A percentile compares a stretch with the other conserved stretches of the same genome.
phyloP scores from a whole-genome alignment of 352 stramenopile species.

The Pythium coloratum region DNA sequence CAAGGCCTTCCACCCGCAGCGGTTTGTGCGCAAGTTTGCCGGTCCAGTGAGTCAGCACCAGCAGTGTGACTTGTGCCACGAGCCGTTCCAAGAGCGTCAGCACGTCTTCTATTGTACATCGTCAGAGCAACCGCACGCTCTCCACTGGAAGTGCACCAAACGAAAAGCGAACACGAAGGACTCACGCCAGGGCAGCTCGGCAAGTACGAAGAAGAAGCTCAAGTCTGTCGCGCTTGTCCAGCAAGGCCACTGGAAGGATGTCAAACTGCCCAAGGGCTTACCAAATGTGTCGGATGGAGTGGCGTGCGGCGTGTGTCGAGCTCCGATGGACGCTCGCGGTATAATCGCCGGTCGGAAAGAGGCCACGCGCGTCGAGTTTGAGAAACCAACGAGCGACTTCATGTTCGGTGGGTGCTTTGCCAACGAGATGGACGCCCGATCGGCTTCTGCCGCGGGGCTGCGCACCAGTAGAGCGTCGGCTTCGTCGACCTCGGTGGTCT shows the following conservation, averaged over 20 bases:
- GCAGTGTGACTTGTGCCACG: slow-evolving; percentile 62
- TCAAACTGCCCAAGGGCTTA: slow-evolving; percentile 54
- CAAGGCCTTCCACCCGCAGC: slow-evolving; percentile 50
- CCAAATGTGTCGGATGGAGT: slow-evolving; percentile 49
- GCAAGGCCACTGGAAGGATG: slow-evolving; percentile 55
- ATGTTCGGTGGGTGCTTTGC: slow-evolving; percentile 61
- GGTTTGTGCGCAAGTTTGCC: slow-evolving; percentile 55
- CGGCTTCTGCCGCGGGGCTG: slow-evolving; percentile 11
- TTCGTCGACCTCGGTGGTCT: neutral
- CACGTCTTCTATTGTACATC: slow-evolving; percentile 76
- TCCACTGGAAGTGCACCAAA: slow-evolving; percentile 83
- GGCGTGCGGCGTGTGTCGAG: slow-evolving; percentile 58
- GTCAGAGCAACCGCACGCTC: slow-evolving; percentile 40
- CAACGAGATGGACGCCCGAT: slow-evolving; percentile 35
- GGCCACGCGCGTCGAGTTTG: slow-evolving; percentile 47
- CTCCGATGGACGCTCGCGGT: slow-evolving; percentile 49
- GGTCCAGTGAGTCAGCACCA: slow-evolving; percentile 59
- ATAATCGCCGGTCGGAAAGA: slow-evolving; percentile 59
- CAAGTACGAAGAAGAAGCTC: slow-evolving; percentile 54
- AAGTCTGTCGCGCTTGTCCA: slow-evolving; percentile 53
- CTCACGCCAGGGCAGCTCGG: slow-evolving; percentile 12
- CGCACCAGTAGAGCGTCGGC: slow-evolving; percentile 9
- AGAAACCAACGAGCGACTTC: slow-evolving; percentile 61
- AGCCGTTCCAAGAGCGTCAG: slow-evolving; percentile 73
- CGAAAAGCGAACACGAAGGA: slow-evolving; percentile 37